Evolutionary conservation across 495 filamentous ascomycete species (phyloP), one percentile per base, ranked within the genome.

Genomic region (Aspergillus egyptiacus): DNA sequence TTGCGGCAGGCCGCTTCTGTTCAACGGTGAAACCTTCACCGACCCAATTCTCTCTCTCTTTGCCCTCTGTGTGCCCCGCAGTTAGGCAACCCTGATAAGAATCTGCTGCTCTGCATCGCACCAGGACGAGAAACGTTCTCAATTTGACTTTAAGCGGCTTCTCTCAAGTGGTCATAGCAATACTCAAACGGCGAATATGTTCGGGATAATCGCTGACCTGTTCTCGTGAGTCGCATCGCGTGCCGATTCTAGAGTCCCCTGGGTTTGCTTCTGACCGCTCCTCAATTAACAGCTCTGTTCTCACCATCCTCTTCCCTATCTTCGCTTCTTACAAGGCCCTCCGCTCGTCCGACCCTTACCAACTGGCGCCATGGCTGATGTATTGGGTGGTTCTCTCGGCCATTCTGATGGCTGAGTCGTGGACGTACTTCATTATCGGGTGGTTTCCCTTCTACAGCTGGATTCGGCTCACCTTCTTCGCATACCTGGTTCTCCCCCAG

Each of bases 261-360:
- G 20, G 3, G 35, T 13, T 46, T 54, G 13, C 38, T 53, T 32
- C 51, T 53, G 61, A 68, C 51, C 8, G 33, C 47, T 8, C 27
- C 20, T 9, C 48, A 24, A 51, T 40, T 24, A 42, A 18, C 51
- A 68, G 73, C 70, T 95, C 91, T 48, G 69, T 93, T 60, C 81
- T 88, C 46, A 93, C 89, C 49, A 90, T 96, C 63, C 79, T 96
- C 65, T 91, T 99, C 70, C 93, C 93, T 50, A 79, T 96, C 43
- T 99, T 96, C 70, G 91, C 91, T 49, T 95, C 91, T 48, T 97
- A 95, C 80, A 97, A 97, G 75, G 94, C 93, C 31, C 86, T 99
- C 57, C 89, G 90, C 65, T 89, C 89, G 17, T 85, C 85, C 34
- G 87, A 96, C 67, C 91, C 91, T 13, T 82, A 87, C 25, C 86